phyloP scores from a whole-genome alignment of 495 filamentous ascomycete species.

The Hamigera avellanea region DNA sequence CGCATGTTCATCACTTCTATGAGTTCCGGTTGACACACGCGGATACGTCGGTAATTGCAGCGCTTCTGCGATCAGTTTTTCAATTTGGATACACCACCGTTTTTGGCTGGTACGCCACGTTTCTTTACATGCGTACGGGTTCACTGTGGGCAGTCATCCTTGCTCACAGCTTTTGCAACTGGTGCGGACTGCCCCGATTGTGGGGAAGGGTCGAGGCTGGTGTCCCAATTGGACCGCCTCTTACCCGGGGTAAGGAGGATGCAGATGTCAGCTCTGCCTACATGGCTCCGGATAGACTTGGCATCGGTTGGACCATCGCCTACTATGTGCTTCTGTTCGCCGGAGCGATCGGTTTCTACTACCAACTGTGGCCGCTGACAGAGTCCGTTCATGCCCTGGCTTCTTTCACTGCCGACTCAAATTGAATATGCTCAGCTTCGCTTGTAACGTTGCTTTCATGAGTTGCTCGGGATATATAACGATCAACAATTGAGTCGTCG shows the following conservation, averaged over 20 bases:
- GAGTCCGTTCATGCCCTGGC: constrained; percentile 39
- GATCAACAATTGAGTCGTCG: too few relatives aligned
- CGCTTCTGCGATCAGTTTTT: constrained; percentile 58
- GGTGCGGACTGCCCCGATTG: constrained; percentile 75
- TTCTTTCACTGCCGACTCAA: constrained; percentile 14
- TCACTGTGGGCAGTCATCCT: constrained; percentile 60
- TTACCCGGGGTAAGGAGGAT: constrained; percentile 31
- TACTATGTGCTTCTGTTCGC: constrained; percentile 67
- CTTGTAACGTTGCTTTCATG: too few relatives aligned
- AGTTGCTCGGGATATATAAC: too few relatives aligned
- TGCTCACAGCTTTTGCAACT: constrained; percentile 87
- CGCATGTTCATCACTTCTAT: constrained; percentile 92
- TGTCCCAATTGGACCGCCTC: constrained; percentile 17
- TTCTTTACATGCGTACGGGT: constrained; percentile 80
- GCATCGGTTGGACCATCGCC: constrained; percentile 53
- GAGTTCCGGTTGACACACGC: constrained; percentile 82
- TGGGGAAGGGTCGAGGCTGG: constrained; percentile 61
- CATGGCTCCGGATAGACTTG: constrained; percentile 14
- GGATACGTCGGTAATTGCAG: constrained; percentile 43
- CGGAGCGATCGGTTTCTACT: constrained; percentile 61
- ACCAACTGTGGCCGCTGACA: constrained; percentile 60
- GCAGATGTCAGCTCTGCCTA: constrained; percentile 9
- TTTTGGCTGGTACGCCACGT: constrained; percentile 87
- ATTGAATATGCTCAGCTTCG: not conserved
- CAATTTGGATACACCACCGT: constrained; percentile 90